Evolutionary conservation across 371 early-diverging fungal species (phyloP).

Genomic region (Actinomortierella ambigua): DNA sequence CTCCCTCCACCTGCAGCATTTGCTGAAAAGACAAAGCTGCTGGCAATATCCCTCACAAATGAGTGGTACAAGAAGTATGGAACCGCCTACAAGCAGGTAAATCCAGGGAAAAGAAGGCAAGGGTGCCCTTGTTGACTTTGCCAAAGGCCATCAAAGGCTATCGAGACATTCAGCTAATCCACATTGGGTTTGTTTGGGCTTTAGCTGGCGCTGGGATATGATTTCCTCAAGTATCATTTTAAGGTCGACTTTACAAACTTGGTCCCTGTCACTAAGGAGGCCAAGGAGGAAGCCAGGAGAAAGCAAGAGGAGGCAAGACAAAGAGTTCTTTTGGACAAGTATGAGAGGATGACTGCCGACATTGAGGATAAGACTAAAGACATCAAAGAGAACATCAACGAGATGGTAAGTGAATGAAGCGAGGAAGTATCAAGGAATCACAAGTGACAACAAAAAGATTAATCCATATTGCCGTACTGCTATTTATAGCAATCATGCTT

Average conservation of each 20-base stretch:
- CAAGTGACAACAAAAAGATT: too few relatives aligned
- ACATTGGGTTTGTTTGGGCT: neutral
- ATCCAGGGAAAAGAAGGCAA: neutral
- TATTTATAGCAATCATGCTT: conserved; percentile 52
- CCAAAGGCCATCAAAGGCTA: too few relatives aligned
- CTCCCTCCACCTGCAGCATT: conserved; percentile 64
- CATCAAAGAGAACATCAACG: conserved; percentile 56
- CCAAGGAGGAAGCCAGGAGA: conserved; percentile 18
- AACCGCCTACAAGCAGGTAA: conserved; percentile 53
- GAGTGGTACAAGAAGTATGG: conserved; percentile 66
- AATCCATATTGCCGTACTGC: too few relatives aligned
- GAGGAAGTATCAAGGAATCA: neutral
- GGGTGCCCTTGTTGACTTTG: neutral
- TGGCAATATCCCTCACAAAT: conserved; percentile 58
- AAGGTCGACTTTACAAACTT: conserved; percentile 48
- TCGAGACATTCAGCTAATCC: too few relatives aligned
- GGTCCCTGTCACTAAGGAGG: conserved; percentile 39
- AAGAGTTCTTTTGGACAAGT: conserved; percentile 51
- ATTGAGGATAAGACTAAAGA: conserved; percentile 51
- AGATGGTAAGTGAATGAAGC: conserved; percentile 60
- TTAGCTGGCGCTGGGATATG: conserved; percentile 56
- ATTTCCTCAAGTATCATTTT: conserved; percentile 54
- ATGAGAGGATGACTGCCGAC: conserved; percentile 48
- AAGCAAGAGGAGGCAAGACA: conserved; percentile 18
- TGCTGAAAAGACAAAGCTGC: conserved; percentile 55